phyloP scores from a whole-genome alignment of 208 protist species.

The Naegleria gruberi region DNA sequence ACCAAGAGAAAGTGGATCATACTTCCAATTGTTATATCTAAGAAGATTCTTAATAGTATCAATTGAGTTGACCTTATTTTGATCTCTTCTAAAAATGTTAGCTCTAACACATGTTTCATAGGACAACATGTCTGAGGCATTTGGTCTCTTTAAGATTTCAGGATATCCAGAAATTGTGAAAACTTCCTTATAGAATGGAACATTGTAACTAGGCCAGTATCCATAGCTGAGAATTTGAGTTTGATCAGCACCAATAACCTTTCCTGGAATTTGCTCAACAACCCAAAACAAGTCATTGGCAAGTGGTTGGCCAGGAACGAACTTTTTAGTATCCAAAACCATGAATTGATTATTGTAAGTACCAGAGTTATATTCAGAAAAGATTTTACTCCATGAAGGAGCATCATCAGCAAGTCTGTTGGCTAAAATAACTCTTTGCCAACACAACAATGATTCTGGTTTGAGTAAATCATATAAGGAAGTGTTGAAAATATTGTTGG shows the following conservation, averaged over 20 bases:
- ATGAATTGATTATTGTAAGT: conserved; percentile 85
- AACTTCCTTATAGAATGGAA: not conserved
- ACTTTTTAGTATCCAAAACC: conserved; percentile 61
- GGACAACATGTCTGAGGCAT: not conserved
- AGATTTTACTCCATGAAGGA: conserved; percentile 55
- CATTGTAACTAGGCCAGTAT: conserved; percentile 71
- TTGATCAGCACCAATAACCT: conserved; percentile 49
- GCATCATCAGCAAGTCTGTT: conserved; percentile 48
- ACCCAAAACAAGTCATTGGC: conserved; percentile 38
- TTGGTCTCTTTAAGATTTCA: not conserved
- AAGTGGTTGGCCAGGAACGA: conserved; percentile 25
- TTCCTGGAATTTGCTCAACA: conserved; percentile 65
- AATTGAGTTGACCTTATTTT: conserved; percentile 23
- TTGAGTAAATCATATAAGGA: conserved; percentile 42
- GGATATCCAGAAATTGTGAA: not conserved
- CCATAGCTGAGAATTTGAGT: conserved; percentile 41
- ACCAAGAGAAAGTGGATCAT: conserved; percentile 34
- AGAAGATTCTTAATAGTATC: conserved; percentile 30
- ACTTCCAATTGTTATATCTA: conserved; percentile 36
- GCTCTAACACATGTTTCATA: conserved; percentile 35
- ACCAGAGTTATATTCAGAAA: conserved; percentile 64
- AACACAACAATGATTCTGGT: conserved; percentile 50
- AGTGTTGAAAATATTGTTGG: conserved; percentile 43
- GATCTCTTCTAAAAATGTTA: conserved; percentile 44
- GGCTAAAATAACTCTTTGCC: conserved; percentile 57